Conservation (phyloP, 176 grass and related monocot genomes). For the Zoysia pacifica region DNA sequence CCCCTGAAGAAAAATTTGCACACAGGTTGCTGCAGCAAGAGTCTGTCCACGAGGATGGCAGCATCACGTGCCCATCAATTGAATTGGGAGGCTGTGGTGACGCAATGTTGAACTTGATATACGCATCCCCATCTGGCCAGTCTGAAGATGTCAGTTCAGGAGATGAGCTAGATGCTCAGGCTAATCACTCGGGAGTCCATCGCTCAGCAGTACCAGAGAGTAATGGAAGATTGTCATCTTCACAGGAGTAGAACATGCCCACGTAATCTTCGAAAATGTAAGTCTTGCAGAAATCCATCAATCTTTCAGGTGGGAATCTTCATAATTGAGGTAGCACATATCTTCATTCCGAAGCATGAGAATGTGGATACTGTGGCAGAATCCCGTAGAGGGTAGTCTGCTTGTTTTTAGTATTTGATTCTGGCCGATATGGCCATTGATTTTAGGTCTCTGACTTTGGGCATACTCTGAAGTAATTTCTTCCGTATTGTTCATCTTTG, state of each 20-base stretch:
- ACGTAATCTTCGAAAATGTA: conserved; percentile 24
- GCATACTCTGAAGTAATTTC: no score
- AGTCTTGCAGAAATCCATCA: conserved; percentile 21
- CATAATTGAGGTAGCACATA: no score
- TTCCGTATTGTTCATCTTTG: no score
- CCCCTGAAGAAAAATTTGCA: conserved; percentile 57
- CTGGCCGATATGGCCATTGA: no score
- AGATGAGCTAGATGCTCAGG: conserved; percentile 49
- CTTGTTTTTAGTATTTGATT: no score
- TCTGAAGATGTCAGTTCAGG: conserved; percentile 60
- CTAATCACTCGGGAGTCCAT: conserved; percentile 54
- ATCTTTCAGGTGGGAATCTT: not conserved
- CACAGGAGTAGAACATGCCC: conserved; percentile 52
- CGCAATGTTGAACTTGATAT: conserved; percentile 62
- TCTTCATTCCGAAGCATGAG: no score
- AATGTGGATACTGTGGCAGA: no score
- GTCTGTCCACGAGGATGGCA: conserved; percentile 56
- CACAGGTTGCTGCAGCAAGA: conserved; percentile 58
- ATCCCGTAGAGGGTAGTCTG: no score
- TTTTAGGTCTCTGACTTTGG: no score
- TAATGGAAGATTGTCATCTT: conserved; percentile 56
- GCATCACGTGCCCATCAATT: conserved; percentile 77
- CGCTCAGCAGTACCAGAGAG: conserved; percentile 50
- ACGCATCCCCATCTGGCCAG: conserved; percentile 48
- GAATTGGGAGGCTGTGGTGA: conserved; percentile 84